phyloP scores from a whole-genome alignment of 2,329 filamentous ascomycete genomes.

The Nectriaceae sp. region DNA sequence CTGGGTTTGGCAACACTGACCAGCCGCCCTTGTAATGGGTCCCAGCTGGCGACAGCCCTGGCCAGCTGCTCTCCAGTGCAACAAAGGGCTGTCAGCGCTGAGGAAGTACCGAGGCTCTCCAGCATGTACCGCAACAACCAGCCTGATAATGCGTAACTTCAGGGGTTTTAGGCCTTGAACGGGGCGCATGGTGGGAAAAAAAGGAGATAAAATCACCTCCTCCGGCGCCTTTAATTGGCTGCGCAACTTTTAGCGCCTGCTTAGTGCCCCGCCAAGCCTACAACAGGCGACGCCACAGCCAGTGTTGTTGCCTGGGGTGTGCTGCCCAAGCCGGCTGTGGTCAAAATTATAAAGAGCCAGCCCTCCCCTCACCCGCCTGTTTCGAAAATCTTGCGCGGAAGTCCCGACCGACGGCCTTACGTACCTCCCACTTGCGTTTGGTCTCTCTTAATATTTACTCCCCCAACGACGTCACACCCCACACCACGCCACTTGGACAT shows the following conservation, averaged over 20 bases:
- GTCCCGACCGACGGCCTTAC: conserved; percentile 57
- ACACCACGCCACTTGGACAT: conserved; percentile 21
- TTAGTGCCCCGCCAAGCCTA: conserved; percentile 41
- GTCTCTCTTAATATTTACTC: conserved; percentile 40
- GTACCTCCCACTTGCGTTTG: conserved; percentile 51
- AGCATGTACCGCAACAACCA: conserved; percentile 21
- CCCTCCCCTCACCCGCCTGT: conserved; percentile 54
- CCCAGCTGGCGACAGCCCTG: not conserved
- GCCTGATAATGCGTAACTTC: conserved; percentile 41
- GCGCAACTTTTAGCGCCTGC: conserved; percentile 32
- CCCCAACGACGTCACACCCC: conserved; percentile 35
- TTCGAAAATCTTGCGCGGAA: conserved; percentile 55
- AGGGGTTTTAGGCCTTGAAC: conserved; percentile 38
- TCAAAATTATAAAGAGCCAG: conserved; percentile 59
- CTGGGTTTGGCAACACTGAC: not conserved
- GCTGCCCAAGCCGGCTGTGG: conserved; percentile 37
- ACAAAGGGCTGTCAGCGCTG: not conserved
- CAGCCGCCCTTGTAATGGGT: not conserved
- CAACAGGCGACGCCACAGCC: conserved; percentile 45
- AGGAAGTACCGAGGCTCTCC: not conserved
- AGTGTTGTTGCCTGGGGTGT: conserved; percentile 40
- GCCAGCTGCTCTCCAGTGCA: not conserved
- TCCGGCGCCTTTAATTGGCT: conserved; percentile 41
- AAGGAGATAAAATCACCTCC: conserved; percentile 43
- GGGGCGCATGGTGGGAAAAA: conserved; percentile 34